Percentiles rank a stretch among this genome's conserved stretches.
These are phyloP conservation scores for Lentithecium fluviatile DNA, from an alignment of 495 filamentous ascomycete genomes.

Conservation along the genomic window DNA sequence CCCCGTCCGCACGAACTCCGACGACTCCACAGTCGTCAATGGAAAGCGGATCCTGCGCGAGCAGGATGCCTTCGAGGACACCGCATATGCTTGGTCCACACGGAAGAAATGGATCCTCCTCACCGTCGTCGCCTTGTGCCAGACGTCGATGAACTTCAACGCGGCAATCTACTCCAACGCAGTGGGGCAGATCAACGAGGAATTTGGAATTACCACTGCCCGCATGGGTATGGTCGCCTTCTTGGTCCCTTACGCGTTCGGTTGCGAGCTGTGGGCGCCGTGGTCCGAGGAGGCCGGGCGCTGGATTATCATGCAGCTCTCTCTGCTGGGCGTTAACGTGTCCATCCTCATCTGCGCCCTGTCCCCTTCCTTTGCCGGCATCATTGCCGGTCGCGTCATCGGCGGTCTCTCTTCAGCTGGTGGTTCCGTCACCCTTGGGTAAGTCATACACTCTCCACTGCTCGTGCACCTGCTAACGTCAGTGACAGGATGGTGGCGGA, in stretches of 20 bases:
- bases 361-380: constrained; percentile 63
- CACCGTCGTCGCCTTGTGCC: constrained; percentile 9
- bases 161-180: constrained; percentile 71
- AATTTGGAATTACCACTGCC: constrained; percentile 58
- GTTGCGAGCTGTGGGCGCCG: constrained; percentile 75
- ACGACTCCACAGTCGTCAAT: too few species aligned
- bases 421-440: constrained; percentile 72
- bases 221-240: constrained; percentile 67
- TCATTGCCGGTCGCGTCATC: constrained; percentile 64
- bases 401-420: constrained; percentile 73
- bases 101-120: constrained; percentile 11
- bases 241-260: constrained; percentile 72
- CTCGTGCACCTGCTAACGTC: too few species aligned
- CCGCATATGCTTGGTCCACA: not conserved
- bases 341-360: constrained; percentile 70
- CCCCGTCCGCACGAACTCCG: too few species aligned
- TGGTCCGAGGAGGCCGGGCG: constrained; percentile 76
- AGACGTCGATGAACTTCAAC: constrained; percentile 71
- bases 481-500: constrained; percentile 71
- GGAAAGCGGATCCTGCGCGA: constrained; percentile 1
- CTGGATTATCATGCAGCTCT: constrained; percentile 67
- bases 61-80: constrained; percentile 5
- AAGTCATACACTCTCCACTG: not conserved
- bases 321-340: constrained; percentile 67
- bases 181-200: constrained; percentile 56